phyloP scores from a whole-genome alignment of 2,329 filamentous ascomycete genomes.

The Paraphoma sp. region DNA sequence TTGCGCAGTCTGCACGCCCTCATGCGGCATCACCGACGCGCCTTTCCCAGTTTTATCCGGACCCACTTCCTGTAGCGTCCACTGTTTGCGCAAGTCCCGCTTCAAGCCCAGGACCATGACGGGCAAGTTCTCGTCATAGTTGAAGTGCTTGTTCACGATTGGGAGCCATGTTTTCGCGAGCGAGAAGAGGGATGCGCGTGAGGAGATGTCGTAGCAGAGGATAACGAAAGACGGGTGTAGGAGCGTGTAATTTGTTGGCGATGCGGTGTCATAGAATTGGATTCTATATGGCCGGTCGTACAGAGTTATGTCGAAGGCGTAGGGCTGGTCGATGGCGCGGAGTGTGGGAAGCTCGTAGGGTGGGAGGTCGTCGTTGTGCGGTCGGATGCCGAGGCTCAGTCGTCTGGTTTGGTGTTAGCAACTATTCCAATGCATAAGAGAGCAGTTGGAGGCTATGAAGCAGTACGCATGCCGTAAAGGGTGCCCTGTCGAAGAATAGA shows the following conservation, averaged over 20 bases:
- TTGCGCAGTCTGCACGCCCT: constrained; percentile 59
- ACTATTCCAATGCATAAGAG: neutral
- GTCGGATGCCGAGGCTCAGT: constrained; percentile 39
- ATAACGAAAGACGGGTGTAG: constrained; percentile 62
- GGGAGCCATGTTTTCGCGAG: constrained; percentile 55
- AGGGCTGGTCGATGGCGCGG: constrained; percentile 64
- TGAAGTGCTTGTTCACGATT: constrained; percentile 59
- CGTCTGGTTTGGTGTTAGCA: constrained; percentile 22
- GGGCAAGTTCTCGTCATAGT: constrained; percentile 58
- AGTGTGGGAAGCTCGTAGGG: constrained; percentile 52
- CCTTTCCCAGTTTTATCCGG: constrained; percentile 45
- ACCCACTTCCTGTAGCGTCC: constrained; percentile 44
- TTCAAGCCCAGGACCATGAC: constrained; percentile 67
- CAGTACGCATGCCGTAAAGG: neutral
- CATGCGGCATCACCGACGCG: constrained; percentile 58
- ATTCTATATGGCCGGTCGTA: constrained; percentile 62
- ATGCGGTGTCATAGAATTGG: constrained; percentile 64
- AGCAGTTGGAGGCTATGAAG: neutral
- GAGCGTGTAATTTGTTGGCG: constrained; percentile 63
- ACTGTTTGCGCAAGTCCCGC: constrained; percentile 60
- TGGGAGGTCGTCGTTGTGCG: constrained; percentile 34
- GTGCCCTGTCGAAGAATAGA: neutral
- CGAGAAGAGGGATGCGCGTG: constrained; percentile 57
- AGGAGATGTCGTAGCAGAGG: constrained; percentile 65
- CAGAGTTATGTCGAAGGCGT: constrained; percentile 64